These are phyloP conservation scores for Phylloporus arenicola DNA, from an alignment of 768 basidiomycete genomes.

Conservation along the genomic window DNA sequence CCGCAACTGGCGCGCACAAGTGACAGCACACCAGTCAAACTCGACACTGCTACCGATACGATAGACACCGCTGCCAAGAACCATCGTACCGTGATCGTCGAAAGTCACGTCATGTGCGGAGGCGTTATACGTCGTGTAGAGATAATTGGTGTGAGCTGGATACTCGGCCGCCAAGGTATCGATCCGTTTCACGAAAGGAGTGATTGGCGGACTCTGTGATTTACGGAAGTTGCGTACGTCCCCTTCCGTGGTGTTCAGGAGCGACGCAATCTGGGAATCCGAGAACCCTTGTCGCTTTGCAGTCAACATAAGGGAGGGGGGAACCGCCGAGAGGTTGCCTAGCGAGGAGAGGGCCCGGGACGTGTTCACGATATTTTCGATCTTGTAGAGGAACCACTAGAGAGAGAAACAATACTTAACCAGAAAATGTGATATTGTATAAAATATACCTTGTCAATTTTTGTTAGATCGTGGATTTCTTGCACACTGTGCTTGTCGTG, in stretches of 20 bases:
- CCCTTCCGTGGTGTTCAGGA: constrained; percentile 69
- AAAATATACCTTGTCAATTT: constrained; percentile 82
- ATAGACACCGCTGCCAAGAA: constrained; percentile 96
- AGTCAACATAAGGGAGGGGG: constrained; percentile 71
- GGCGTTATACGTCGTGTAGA: constrained; percentile 99
- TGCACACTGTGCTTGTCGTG: constrained; percentile 89
- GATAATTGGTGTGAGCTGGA: constrained; percentile 97
- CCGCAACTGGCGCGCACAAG: constrained; percentile 88
- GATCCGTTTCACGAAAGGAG: constrained; percentile 98
- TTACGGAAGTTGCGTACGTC: constrained; percentile 83
- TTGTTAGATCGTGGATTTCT: constrained; percentile 85
- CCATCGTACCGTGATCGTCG: constrained; percentile 98
- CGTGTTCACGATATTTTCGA: constrained; percentile 96
- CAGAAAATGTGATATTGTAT: not conserved
- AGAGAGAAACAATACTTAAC: not conserved
- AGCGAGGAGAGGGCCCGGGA: constrained; percentile 68
- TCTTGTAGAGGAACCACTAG: constrained; percentile 97
- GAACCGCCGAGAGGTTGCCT: constrained; percentile 62
- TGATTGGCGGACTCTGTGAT: constrained; percentile 62
- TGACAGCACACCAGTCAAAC: constrained; percentile 99
- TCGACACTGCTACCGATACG: constrained; percentile 98
- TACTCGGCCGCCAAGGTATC: constrained; percentile 98
- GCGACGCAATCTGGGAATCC: constrained; percentile 84
- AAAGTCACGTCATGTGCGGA: constrained; percentile 94
- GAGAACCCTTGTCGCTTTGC: constrained; percentile 97